These are phyloP conservation scores for Saccharum hybrid DNA, from an alignment of 202 grass and related monocot species.

Conservation along the genomic window DNA sequence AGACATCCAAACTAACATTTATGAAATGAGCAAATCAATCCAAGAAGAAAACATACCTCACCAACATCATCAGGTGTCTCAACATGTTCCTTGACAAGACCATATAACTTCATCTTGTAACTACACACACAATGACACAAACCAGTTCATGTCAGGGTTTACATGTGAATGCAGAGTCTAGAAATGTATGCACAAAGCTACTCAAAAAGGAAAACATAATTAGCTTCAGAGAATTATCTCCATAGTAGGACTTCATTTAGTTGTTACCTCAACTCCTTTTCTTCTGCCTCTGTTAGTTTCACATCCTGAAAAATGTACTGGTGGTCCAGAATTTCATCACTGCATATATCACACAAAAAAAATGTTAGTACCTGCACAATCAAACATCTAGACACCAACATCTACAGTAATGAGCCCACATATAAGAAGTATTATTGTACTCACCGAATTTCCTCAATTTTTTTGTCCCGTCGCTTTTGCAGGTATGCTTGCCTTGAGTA, in stretches of 20 bases:
- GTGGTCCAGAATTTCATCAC: slow-evolving; percentile 92
- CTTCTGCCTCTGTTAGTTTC: slow-evolving; percentile 80
- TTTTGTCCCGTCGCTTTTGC: slow-evolving; percentile 88
- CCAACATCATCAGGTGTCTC: slow-evolving; percentile 59
- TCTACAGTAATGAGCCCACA: slow-evolving; percentile 30
- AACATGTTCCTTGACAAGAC: slow-evolving; percentile 74
- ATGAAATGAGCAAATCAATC: neutral
- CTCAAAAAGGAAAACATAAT: slow-evolving; percentile 8
- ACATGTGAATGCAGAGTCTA: slow-evolving; percentile 19
- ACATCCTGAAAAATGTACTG: slow-evolving; percentile 86
- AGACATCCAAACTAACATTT: neutral
- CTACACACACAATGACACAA: slow-evolving; percentile 42
- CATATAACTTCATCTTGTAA: slow-evolving; percentile 83
- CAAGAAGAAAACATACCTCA: slow-evolving; percentile 61
- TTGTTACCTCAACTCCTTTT: slow-evolving; percentile 73
- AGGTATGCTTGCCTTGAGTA: slow-evolving; percentile 88
- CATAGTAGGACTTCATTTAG: slow-evolving; percentile 30
- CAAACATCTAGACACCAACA: slow-evolving; percentile 12
- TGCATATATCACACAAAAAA: slow-evolving; percentile 37
- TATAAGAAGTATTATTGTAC: slow-evolving; percentile 45
- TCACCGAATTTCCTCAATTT: slow-evolving; percentile 86
- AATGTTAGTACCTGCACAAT: slow-evolving; percentile 26
- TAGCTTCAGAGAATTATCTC: slow-evolving; percentile 32
- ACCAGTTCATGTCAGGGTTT: slow-evolving; percentile 43
- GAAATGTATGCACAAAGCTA: slow-evolving; percentile 19